Conservation (phyloP, 2,329 filamentous ascomycete species). For the Clathrospora elynae region DNA sequence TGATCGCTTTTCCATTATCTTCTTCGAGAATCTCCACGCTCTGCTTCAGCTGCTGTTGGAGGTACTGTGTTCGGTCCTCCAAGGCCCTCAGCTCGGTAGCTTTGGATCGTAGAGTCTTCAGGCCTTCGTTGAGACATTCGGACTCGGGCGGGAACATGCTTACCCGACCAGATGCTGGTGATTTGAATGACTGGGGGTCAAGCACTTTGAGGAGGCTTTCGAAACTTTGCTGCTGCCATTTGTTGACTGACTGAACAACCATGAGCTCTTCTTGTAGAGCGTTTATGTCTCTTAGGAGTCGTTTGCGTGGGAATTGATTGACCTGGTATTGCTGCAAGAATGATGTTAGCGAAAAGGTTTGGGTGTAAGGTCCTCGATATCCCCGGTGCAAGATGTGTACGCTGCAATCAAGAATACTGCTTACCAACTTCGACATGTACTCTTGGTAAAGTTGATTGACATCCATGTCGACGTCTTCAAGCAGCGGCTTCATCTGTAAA, state of each 20-base stretch:
- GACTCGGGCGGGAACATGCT: conserved; percentile 6
- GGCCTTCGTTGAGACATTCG: conserved; percentile 2
- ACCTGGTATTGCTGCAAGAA: conserved; percentile 17
- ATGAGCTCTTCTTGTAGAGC: conserved; percentile 17
- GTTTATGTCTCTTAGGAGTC: conserved; percentile 17
- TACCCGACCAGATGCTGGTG: neutral
- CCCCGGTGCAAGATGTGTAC: too few relatives aligned
- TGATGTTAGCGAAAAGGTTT: neutral
- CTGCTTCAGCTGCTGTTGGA: conserved; percentile 22
- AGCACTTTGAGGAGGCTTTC: conserved; percentile 2
- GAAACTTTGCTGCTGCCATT: conserved; percentile 15
- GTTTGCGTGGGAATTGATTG: conserved; percentile 13
- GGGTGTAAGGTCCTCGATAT: too few relatives aligned
- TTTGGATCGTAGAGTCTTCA: conserved; percentile 6
- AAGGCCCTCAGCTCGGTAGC: conserved; percentile 17
- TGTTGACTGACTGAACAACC: conserved; percentile 12
- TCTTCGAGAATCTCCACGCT: conserved; percentile 20
- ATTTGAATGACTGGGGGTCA: conserved; percentile 4
- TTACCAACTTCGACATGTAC: conserved; percentile 9
- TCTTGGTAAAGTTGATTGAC: conserved; percentile 9
- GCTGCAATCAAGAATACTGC: neutral
- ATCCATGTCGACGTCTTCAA: conserved; percentile 4
- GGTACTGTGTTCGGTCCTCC: conserved; percentile 3
- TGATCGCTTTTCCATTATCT: conserved; percentile 16
- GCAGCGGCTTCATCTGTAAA: neutral